A percentile compares a stretch with the other conserved stretches of the same genome.
These are phyloP conservation scores for Actinomortierella wolfii DNA, from an alignment of 371 early-diverging fungal species.

Conservation along the genomic window DNA sequence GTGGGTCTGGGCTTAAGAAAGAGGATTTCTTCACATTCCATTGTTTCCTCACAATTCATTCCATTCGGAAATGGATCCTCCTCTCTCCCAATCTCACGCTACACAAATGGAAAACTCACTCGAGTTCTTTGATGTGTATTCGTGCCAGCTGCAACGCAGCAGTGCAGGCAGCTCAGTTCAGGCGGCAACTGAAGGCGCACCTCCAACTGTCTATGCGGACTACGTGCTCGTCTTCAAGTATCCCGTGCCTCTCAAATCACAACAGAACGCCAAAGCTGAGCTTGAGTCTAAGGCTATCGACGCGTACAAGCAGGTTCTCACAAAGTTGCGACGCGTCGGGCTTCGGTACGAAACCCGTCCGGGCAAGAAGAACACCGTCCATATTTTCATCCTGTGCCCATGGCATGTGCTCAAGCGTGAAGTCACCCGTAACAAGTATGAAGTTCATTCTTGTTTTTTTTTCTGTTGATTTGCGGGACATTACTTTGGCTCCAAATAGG, in stretches of 20 bases:
- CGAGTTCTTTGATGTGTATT: too few relatives aligned
- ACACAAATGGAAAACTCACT: too few relatives aligned
- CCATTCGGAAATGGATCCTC: too few relatives aligned
- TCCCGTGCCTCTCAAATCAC: slow-evolving; percentile 11
- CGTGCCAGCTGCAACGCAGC: too few relatives aligned
- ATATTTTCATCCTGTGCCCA: slow-evolving; percentile 44
- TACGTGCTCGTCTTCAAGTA: slow-evolving; percentile 39
- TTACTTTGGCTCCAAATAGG: too few relatives aligned
- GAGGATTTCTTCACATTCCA: too few relatives aligned
- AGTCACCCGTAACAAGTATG: slow-evolving; percentile 25
- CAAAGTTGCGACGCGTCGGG: slow-evolving; percentile 26
- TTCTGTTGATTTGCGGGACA: too few relatives aligned
- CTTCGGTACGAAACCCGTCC: slow-evolving; percentile 39
- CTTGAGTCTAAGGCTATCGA: slow-evolving; percentile 31
- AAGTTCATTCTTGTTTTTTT: not conserved
- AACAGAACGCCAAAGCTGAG: slow-evolving; percentile 15
- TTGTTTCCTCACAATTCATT: too few relatives aligned
- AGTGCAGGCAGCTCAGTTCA: too few relatives aligned
- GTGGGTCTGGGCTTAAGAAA: too few relatives aligned
- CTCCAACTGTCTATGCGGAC: slow-evolving; percentile 26
- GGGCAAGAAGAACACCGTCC: slow-evolving; percentile 24
- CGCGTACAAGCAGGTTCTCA: slow-evolving; percentile 29
- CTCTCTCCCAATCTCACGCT: too few relatives aligned
- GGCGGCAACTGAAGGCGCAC: too few relatives aligned
- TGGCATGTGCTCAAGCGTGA: slow-evolving; percentile 41